Conservation (phyloP, 2,329 filamentous ascomycete genomes). For the Colletotrichum navitas region DNA sequence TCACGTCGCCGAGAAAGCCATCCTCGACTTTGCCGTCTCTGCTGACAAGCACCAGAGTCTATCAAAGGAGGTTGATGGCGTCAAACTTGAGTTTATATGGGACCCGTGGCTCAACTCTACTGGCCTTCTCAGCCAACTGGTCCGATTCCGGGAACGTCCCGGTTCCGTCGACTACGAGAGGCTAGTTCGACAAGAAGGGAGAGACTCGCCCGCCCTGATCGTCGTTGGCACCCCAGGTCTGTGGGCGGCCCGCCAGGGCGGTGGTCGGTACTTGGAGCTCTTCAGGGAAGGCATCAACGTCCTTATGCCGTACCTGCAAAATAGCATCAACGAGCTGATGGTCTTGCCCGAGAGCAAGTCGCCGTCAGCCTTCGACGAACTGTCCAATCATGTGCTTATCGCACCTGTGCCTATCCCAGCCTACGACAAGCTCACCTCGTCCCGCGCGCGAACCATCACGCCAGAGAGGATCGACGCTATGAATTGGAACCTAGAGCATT, state of each 20-base stretch:
- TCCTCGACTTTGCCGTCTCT: conserved; percentile 38
- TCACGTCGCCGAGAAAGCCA: conserved; percentile 29
- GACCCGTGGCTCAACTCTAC: conserved; percentile 70
- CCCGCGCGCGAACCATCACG: conserved; percentile 58
- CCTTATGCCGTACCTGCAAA: conserved; percentile 55
- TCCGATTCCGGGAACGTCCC: conserved; percentile 35
- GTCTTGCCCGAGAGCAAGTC: conserved; percentile 34
- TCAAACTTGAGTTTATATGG: conserved; percentile 61
- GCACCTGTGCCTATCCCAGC: conserved; percentile 60
- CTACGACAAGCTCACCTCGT: conserved; percentile 57
- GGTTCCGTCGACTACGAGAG: conserved; percentile 36
- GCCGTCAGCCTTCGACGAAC: conserved; percentile 28
- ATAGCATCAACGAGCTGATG: conserved; percentile 44
- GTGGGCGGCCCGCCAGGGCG: conserved; percentile 66
- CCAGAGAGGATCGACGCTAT: conserved; percentile 63
- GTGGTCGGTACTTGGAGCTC: conserved; percentile 56
- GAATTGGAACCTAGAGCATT: conserved; percentile 63
- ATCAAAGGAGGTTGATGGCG: conserved; percentile 27
- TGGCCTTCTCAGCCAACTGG: conserved; percentile 33
- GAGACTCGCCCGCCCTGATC: conserved; percentile 57
- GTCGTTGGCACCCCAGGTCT: conserved; percentile 67
- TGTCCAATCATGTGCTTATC: conserved; percentile 47
- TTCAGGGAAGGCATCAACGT: conserved; percentile 62
- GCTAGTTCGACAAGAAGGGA: conserved; percentile 30
- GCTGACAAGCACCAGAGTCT: conserved; percentile 38